These are phyloP conservation scores for Wickerhamomyces bisporus DNA, from an alignment of 805 yeast genomes.

Conservation along the genomic window DNA sequence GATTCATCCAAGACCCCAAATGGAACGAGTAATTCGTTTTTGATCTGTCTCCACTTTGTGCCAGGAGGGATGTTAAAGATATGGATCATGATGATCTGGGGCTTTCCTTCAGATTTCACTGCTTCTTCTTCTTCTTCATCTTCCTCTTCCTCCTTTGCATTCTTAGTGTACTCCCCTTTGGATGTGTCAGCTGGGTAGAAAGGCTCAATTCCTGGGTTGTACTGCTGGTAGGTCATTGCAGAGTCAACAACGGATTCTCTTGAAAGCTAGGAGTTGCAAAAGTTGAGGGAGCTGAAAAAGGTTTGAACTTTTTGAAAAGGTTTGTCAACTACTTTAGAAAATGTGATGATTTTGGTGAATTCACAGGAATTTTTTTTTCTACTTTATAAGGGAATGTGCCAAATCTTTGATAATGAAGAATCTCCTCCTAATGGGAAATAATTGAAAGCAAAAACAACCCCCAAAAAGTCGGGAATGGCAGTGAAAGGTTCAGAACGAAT, in stretches of 20 bases:
- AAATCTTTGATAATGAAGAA: too few species aligned
- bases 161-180: neutral
- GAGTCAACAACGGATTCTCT: too few species aligned
- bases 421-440: neutral
- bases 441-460: neutral
- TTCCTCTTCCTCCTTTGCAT: neutral
- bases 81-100: slow-evolving; percentile 10
- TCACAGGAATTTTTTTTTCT: too few species aligned
- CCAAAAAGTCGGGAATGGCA: neutral
- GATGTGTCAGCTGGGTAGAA: too few species aligned
- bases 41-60: slow-evolving; percentile 20
- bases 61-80: slow-evolving; percentile 18
- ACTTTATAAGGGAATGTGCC: too few species aligned
- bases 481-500: neutral
- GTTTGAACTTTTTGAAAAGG: too few species aligned
- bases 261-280: too few species aligned
- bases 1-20: slow-evolving; percentile 14
- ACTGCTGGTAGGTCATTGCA: too few species aligned
- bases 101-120: neutral
- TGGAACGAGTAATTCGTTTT: slow-evolving; percentile 11
- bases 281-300: too few species aligned
- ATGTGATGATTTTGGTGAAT: too few species aligned
- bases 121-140: neutral
- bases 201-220: too few species aligned
- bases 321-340: too few species aligned